phyloP scores from a whole-genome alignment of 306 rosid species.

The Trichosanthes truncata region DNA sequence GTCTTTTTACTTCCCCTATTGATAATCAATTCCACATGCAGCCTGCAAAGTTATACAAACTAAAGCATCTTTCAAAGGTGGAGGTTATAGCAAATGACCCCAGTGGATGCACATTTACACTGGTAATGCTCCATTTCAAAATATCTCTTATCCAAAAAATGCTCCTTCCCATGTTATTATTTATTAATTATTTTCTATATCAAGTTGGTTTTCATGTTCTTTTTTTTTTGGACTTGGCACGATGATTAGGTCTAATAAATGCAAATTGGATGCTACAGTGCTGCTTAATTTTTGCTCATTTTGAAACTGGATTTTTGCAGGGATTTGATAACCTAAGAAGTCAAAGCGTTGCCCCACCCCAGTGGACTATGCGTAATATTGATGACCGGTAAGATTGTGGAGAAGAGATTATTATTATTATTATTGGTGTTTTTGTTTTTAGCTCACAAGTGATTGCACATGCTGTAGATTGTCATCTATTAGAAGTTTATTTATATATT shows the following conservation, averaged over 20 bases:
- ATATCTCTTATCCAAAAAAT: neutral
- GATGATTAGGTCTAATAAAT: neutral
- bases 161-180: neutral
- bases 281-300: neutral
- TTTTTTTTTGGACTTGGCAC: neutral
- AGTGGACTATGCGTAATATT: constrained; percentile 93
- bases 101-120: constrained; percentile 81
- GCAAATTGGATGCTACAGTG: neutral
- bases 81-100: constrained; percentile 81
- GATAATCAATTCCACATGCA: constrained; percentile 27
- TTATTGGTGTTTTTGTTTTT: neutral
- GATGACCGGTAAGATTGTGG: constrained; percentile 71
- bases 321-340: constrained; percentile 91
- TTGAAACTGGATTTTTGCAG: constrained; percentile 31
- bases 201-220: neutral
- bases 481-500: neutral
- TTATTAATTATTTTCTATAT: neutral
- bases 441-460: neutral
- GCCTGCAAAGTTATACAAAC: constrained; percentile 93
- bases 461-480: neutral
- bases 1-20: neutral
- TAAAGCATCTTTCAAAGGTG: constrained; percentile 89
- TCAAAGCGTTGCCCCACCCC: constrained; percentile 86
- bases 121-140: constrained; percentile 48
- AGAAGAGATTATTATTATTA: neutral